phyloP scores from a whole-genome alignment of 2,329 filamentous ascomycete genomes.

The Lojkania enalia region DNA sequence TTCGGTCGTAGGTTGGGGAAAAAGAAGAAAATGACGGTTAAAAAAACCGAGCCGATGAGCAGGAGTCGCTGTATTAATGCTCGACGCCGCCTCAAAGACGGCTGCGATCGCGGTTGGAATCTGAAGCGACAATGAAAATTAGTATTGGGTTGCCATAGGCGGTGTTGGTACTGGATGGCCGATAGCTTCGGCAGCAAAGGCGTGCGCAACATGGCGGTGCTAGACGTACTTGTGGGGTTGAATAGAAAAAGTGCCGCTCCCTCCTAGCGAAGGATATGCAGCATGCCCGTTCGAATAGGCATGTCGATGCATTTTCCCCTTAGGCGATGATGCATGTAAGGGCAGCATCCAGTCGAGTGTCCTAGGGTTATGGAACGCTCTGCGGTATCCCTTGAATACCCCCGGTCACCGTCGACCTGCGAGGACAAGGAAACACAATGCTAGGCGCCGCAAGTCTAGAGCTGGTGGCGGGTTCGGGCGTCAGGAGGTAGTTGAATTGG shows the following conservation, averaged over 20 bases:
- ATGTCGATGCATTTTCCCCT: conserved; percentile 82
- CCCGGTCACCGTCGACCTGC: conserved; percentile 40
- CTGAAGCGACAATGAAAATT: conserved; percentile 52
- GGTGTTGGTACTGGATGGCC: conserved; percentile 22
- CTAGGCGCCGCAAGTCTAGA: conserved; percentile 17
- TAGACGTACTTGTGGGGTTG: conserved; percentile 79
- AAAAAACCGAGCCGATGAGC: conserved; percentile 51
- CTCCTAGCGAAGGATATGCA: conserved; percentile 68
- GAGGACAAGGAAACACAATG: conserved; percentile 29
- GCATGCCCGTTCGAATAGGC: conserved; percentile 77
- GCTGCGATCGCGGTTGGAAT: conserved; percentile 82
- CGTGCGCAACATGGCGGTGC: conserved; percentile 27
- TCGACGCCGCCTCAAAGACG: conserved; percentile 71
- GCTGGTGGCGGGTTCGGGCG: conserved; percentile 8
- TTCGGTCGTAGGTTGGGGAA: conserved; percentile 73
- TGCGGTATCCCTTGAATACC: conserved; percentile 41
- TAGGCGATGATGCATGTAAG: conserved; percentile 58
- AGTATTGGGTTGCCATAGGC: conserved; percentile 30
- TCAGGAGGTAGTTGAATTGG: conserved; percentile 18
- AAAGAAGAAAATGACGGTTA: conserved; percentile 69
- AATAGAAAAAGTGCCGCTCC: conserved; percentile 75
- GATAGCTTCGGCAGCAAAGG: conserved; percentile 21
- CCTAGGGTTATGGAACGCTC: conserved; percentile 28
- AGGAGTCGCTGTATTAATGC: conserved; percentile 72
- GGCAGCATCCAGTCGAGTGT: conserved; percentile 59